A percentile compares a stretch with the other conserved stretches of the same genome.
These are phyloP conservation scores for Globisporangium emineosum DNA, from an alignment of 352 stramenopile species.

Conservation along the genomic window DNA sequence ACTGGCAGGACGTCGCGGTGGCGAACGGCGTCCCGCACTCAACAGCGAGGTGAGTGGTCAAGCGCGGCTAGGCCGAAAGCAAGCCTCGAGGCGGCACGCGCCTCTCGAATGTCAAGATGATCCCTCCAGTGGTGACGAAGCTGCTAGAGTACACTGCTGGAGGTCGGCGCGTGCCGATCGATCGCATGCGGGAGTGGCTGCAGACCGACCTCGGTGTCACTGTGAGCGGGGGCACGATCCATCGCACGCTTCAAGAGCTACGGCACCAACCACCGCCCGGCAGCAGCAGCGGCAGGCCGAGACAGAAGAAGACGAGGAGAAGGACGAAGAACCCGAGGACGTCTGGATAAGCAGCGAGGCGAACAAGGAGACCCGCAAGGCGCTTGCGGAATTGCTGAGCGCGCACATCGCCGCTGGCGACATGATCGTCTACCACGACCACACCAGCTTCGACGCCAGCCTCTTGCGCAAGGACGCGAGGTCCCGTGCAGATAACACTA, in stretches of 20 bases:
- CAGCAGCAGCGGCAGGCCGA: neutral
- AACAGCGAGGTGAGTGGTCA: neutral
- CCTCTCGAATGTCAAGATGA: neutral
- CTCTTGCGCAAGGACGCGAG: neutral
- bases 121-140: neutral
- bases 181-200: neutral
- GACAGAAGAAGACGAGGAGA: neutral
- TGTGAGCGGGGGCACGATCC: neutral
- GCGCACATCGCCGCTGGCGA: neutral
- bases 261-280: neutral
- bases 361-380: neutral
- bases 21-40: neutral
- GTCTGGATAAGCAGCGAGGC: neutral
- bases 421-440: constrained; percentile 1
- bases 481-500: neutral
- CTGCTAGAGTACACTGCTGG: neutral
- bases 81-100: neutral
- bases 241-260: neutral
- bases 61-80: neutral
- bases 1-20: neutral
- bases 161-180: neutral
- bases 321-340: neutral
- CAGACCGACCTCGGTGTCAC: neutral
- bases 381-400: neutral
- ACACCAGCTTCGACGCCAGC: neutral